Evolutionary conservation across 495 filamentous ascomycete species (phyloP).

Genomic region (Penicillium roqueforti): DNA sequence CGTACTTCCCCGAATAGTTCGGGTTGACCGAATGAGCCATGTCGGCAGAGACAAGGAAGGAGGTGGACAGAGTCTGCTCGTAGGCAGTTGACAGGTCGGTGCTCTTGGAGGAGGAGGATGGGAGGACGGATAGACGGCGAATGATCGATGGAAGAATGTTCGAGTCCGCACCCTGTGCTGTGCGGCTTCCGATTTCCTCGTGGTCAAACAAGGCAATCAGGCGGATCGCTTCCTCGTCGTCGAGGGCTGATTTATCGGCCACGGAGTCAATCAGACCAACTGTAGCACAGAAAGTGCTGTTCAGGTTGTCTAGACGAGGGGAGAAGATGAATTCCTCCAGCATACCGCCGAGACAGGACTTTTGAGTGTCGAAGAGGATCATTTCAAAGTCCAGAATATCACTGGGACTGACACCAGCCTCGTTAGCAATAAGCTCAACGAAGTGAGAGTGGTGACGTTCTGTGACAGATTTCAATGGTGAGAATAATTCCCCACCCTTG

Average conservation of each 20-base stretch:
- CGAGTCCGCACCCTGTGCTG: constrained; percentile 89
- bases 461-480: constrained; percentile 67
- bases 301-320: constrained; percentile 86
- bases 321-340: constrained; percentile 95
- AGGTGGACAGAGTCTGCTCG: constrained; percentile 88
- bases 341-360: constrained; percentile 80
- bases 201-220: constrained; percentile 93
- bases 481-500: constrained; percentile 47
- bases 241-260: constrained; percentile 54
- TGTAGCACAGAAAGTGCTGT: constrained; percentile 88
- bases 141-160: constrained; percentile 87
- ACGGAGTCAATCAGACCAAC: constrained; percentile 78
- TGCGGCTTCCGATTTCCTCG: constrained; percentile 90
- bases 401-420: constrained; percentile 61
- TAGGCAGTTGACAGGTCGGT: constrained; percentile 69
- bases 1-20: constrained; percentile 90
- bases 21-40: constrained; percentile 96
- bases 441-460: constrained; percentile 89
- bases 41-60: constrained; percentile 92
- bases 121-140: constrained; percentile 78
- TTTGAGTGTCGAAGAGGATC: constrained; percentile 92
- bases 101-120: constrained; percentile 45
- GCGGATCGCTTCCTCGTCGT: constrained; percentile 75
- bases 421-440: constrained; percentile 77
- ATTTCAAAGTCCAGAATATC: constrained; percentile 93